Conservation (phyloP, 2,329 filamentous ascomycete species). For the Beauveria australis region DNA sequence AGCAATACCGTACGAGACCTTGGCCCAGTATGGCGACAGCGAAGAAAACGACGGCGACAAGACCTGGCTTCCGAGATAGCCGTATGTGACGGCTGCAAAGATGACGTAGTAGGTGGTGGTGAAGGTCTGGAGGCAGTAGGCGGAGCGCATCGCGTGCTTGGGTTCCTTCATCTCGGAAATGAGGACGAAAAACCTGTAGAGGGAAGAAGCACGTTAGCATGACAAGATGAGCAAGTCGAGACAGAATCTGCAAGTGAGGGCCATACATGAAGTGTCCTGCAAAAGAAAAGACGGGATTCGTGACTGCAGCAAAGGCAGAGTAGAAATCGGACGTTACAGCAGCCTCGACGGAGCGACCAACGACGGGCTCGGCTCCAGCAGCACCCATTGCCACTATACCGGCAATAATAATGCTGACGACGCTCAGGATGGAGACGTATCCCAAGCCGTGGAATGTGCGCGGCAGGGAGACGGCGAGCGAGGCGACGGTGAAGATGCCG, state of each 20-base stretch:
- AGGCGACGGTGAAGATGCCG: slow-evolving; percentile 40
- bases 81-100: slow-evolving; percentile 42
- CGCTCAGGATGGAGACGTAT: slow-evolving; percentile 36
- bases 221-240: background rate
- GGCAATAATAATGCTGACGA: slow-evolving; percentile 39
- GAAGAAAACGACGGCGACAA: slow-evolving; percentile 40
- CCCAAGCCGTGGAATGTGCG: slow-evolving; percentile 41
- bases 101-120: slow-evolving; percentile 42
- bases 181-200: slow-evolving; percentile 37
- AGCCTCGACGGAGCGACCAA: slow-evolving; percentile 28
- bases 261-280: slow-evolving; percentile 40
- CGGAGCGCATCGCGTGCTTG: slow-evolving; percentile 42
- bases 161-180: slow-evolving; percentile 45
- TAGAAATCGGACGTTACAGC: slow-evolving; percentile 24
- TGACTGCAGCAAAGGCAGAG: slow-evolving; percentile 25
- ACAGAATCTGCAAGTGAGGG: too few species aligned
- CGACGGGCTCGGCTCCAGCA: slow-evolving; percentile 33
- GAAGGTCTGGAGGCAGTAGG: slow-evolving; percentile 39
- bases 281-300: slow-evolving; percentile 44
- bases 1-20: slow-evolving; percentile 42
- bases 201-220: background rate
- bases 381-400: slow-evolving; percentile 43
- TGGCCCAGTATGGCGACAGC: slow-evolving; percentile 35
- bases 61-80: slow-evolving; percentile 38
- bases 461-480: slow-evolving; percentile 37